Evolutionary conservation across 495 filamentous ascomycete genomes (phyloP).

Genomic region (Hypoxylon fuscum): DNA sequence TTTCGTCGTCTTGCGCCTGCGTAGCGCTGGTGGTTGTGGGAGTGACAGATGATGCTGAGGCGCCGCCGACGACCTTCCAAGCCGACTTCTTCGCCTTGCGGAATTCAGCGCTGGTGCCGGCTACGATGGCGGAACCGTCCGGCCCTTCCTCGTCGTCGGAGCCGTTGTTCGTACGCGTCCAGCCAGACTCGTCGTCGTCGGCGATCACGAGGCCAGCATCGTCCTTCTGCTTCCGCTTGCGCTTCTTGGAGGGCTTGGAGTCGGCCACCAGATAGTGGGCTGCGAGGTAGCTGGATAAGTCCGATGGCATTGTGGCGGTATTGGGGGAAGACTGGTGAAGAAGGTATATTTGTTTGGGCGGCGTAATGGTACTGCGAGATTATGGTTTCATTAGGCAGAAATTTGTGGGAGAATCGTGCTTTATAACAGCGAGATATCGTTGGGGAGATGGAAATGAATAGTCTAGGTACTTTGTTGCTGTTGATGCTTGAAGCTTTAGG

Average conservation of each 20-base stretch:
- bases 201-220: conserved; percentile 80
- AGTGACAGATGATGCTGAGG: conserved; percentile 51
- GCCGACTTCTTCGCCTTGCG: conserved; percentile 77
- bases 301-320: conserved; percentile 59
- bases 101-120: conserved; percentile 71
- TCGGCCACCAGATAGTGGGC: conserved; percentile 90
- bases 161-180: conserved; percentile 60
- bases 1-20: conserved; percentile 52
- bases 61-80: conserved; percentile 80
- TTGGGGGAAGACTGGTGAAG: conserved; percentile 2
- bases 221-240: conserved; percentile 79
- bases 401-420: neutral
- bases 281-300: conserved; percentile 87
- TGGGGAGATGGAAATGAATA: neutral
- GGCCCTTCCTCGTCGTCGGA: conserved; percentile 61
- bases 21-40: conserved; percentile 2
- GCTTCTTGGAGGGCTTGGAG: conserved; percentile 77
- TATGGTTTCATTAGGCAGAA: neutral
- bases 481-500: neutral
- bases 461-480: neutral
- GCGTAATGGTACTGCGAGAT: neutral
- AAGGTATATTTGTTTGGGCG: neutral
- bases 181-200: conserved; percentile 79
- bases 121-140: conserved; percentile 54
- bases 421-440: neutral